Conservation (phyloP, 2,329 filamentous ascomycete genomes). For the Clonostachys rosea region DNA sequence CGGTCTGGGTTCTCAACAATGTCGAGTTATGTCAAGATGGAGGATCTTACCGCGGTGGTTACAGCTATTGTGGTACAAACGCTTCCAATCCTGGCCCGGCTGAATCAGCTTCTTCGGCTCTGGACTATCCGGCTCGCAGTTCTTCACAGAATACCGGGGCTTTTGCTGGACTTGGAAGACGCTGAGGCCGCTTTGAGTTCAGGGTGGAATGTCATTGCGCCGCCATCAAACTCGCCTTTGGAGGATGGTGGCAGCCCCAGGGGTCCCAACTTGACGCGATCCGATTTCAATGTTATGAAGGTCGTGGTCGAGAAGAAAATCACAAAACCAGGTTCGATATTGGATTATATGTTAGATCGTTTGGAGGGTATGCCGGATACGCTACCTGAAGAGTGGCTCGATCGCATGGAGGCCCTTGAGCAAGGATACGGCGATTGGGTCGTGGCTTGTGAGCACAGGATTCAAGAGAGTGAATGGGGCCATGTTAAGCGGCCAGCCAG, state of each 20-base stretch:
- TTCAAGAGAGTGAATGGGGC: conserved; percentile 24
- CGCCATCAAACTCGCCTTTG: conserved; percentile 5
- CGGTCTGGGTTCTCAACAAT: conserved; percentile 32
- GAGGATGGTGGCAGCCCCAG: conserved; percentile 10
- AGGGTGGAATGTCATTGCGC: conserved; percentile 59
- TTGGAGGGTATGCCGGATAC: conserved; percentile 82
- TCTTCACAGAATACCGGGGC: conserved; percentile 65
- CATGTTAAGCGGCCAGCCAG: too few species aligned
- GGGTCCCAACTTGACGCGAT: conserved; percentile 23
- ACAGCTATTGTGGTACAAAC: conserved; percentile 90
- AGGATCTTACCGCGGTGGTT: conserved; percentile 85
- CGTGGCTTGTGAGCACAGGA: conserved; percentile 67
- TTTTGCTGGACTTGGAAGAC: conserved; percentile 62
- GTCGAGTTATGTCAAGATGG: conserved; percentile 65
- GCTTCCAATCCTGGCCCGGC: conserved; percentile 71
- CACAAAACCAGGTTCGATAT: conserved; percentile 60
- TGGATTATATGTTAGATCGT: conserved; percentile 83
- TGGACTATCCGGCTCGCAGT: conserved; percentile 79
- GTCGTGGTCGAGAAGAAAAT: conserved; percentile 65
- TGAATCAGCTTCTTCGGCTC: conserved; percentile 67
- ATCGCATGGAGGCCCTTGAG: conserved; percentile 78
- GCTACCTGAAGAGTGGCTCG: conserved; percentile 82
- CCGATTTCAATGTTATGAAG: conserved; percentile 55
- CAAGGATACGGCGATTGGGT: conserved; percentile 76
- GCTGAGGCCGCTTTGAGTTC: conserved; percentile 60